Base-by-base conservation (phyloP, 176 grass and related monocot species). In the Stipa capillata region DNA sequence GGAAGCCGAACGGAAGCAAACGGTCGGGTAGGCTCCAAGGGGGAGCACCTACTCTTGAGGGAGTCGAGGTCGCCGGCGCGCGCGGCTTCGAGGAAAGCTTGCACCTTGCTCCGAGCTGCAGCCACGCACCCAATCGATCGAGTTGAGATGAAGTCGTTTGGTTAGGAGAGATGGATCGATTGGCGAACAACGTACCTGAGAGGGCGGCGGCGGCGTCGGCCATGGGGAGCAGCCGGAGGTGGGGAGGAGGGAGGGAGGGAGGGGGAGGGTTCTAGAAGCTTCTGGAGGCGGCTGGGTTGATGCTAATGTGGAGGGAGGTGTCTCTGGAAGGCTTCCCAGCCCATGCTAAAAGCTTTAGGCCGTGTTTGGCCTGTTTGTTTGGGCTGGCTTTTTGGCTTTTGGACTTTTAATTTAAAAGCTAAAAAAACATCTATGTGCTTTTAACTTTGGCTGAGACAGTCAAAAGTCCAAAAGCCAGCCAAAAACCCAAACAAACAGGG, bases 71-170 rank as follows among this genome's bases (percentile, higher is more conserved):
- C 87, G 31, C 96, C 96, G 57, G 81, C 50, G 33, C 85, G 65
- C 39, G 88, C 95, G 13, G 95, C 87, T 72, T 98, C 92, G 7
- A 94, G 92, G 91, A 98, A 98, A 0, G 74, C 87, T 53, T 98
- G 92, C 36, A 98, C 95, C 84, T 89, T 92, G 57, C 69, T 79
- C 62, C 95, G 80, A 72, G 87, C 95, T 98, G 87, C 51, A 43
- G 54, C 47, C 0, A 76, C 23, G 11, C 4, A 23, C 60, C 39
- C 28, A 32, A 14, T n/a, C n/a, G n/a, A 43, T 27, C 44, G 34
- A 16, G 20, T 0, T 24, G 59, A 51, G 44, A 49, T 18, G 21
- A 7, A 61, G 8, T 53, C 13, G 58, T 21, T 8, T 44, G 55
- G 8, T 5, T 15, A n/a, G n/a, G n/a, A 21, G 9, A n/a, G 15